A percentile compares a stretch with the other conserved stretches of the same genome.
Conservation (phyloP, 352 stramenopile genomes). For the Elongisporangium anandrum region DNA sequence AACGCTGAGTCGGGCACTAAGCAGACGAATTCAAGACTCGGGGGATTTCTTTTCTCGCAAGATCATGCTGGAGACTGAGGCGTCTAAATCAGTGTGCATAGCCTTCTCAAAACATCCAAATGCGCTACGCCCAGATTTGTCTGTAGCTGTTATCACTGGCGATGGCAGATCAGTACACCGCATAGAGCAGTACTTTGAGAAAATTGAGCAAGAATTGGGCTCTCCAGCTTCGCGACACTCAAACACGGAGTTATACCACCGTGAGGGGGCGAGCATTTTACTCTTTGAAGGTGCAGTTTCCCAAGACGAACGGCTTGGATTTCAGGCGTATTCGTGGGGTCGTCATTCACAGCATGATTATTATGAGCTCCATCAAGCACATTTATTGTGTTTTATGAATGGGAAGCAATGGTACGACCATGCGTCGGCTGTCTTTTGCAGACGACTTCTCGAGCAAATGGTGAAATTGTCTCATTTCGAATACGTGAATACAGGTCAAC, state of each 20-base stretch:
- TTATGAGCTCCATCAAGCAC: conserved; percentile 54
- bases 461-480: conserved; percentile 69
- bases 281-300: conserved; percentile 71
- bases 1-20: conserved; percentile 71
- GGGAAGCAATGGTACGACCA: conserved; percentile 64
- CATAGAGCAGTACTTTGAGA: conserved; percentile 59
- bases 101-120: conserved; percentile 54
- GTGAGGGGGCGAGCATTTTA: conserved; percentile 54
- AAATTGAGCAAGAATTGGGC: conserved; percentile 63
- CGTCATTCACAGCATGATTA: conserved; percentile 53
- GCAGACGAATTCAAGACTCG: conserved; percentile 43
- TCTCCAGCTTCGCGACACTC: conserved; percentile 34
- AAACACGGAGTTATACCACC: conserved; percentile 41
- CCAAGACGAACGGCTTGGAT: conserved; percentile 58
- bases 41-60: conserved; percentile 69
- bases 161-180: conserved; percentile 54
- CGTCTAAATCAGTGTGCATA: conserved; percentile 24
- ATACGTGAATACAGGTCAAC: conserved; percentile 37
- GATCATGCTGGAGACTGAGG: conserved; percentile 47
- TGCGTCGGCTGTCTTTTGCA: conserved; percentile 49
- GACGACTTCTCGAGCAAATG: conserved; percentile 78
- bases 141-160: conserved; percentile 63
- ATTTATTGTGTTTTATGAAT: conserved; percentile 74
- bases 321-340: conserved; percentile 61
- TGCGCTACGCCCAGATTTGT: conserved; percentile 55